A percentile compares a stretch with the other conserved stretches of the same genome.
These are phyloP conservation scores for Xylaria sp. DNA, from an alignment of 2,329 filamentous ascomycete species.

Conservation along the genomic window DNA sequence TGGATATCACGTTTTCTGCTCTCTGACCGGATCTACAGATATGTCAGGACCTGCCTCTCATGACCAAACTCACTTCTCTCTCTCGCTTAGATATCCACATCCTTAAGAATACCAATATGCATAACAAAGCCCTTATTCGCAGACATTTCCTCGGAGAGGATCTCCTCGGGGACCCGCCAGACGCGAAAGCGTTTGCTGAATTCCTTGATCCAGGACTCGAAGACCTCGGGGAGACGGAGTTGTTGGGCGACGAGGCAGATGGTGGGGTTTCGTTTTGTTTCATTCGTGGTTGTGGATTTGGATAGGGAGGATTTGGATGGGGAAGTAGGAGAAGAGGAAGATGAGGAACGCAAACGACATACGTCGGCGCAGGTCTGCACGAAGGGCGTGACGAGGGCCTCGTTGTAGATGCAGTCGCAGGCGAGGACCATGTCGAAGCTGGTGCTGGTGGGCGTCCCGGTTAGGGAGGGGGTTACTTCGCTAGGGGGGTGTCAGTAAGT, in stretches of 20 bases:
- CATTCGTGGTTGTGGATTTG: too few species aligned
- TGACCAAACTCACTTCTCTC: too few species aligned
- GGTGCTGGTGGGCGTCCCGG: slow-evolving; percentile 31
- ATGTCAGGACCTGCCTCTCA: too few species aligned
- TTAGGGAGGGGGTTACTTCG: slow-evolving; percentile 43
- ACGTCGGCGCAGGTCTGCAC: slow-evolving; percentile 75
- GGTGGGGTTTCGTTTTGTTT: slow-evolving; percentile 41
- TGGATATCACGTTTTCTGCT: too few species aligned
- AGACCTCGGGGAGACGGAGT: slow-evolving; percentile 76
- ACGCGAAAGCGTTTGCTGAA: slow-evolving; percentile 63
- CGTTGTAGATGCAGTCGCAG: slow-evolving; percentile 95
- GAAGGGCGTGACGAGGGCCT: slow-evolving; percentile 73
- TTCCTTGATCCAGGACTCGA: slow-evolving; percentile 70
- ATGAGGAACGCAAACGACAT: slow-evolving; percentile 48
- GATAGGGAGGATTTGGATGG: too few species aligned
- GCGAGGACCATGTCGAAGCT: slow-evolving; percentile 72
- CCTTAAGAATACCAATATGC: slow-evolving; percentile 64
- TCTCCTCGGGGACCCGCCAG: slow-evolving; percentile 67
- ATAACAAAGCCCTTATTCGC: slow-evolving; percentile 72
- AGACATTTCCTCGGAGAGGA: slow-evolving; percentile 54
- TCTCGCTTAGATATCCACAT: background rate
- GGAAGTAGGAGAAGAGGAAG: too few species aligned
- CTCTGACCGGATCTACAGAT: too few species aligned
- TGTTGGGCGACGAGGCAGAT: slow-evolving; percentile 85
- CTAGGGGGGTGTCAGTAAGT: background rate